A percentile compares a stretch with the other conserved stretches of the same genome.
phyloP scores from a whole-genome alignment of 192 early-diverging fungal genomes.

The Mortierella claussenii region DNA sequence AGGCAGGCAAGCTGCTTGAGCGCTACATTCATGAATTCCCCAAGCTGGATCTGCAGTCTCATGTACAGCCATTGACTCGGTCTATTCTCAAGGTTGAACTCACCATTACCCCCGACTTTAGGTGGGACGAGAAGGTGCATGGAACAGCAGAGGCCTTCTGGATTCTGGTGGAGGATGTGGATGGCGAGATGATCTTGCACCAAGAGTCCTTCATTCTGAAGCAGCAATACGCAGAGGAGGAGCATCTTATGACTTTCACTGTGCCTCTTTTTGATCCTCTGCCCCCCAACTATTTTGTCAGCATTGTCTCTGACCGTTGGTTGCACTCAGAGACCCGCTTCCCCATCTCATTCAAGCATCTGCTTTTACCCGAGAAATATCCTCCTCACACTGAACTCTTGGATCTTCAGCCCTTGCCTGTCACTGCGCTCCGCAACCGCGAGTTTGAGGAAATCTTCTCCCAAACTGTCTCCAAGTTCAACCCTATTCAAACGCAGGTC shows the following conservation, averaged over 20 bases:
- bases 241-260: constrained; percentile 90
- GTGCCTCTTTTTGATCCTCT: constrained; percentile 92
- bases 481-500: constrained; percentile 96
- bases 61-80: constrained; percentile 94
- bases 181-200: constrained; percentile 89
- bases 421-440: constrained; percentile 79
- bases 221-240: constrained; percentile 81
- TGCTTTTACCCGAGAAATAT: constrained; percentile 93
- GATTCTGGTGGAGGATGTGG: constrained; percentile 95
- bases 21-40: constrained; percentile 95
- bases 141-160: constrained; percentile 92
- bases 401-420: constrained; percentile 91
- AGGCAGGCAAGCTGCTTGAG: constrained; percentile 91
- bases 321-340: constrained; percentile 90
- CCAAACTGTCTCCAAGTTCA: constrained; percentile 75
- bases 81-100: constrained; percentile 92
- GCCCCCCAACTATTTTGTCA: constrained; percentile 97
- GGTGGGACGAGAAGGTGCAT: constrained; percentile 90
- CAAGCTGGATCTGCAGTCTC: constrained; percentile 86
- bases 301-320: constrained; percentile 95
- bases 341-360: constrained; percentile 92
- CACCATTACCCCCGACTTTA: constrained; percentile 93
- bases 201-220: constrained; percentile 94
- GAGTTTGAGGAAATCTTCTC: constrained; percentile 79
- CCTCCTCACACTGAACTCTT: constrained; percentile 94